Base-by-base conservation (phyloP, 257 asterid species). In the Nicotiana attenuata region DNA sequence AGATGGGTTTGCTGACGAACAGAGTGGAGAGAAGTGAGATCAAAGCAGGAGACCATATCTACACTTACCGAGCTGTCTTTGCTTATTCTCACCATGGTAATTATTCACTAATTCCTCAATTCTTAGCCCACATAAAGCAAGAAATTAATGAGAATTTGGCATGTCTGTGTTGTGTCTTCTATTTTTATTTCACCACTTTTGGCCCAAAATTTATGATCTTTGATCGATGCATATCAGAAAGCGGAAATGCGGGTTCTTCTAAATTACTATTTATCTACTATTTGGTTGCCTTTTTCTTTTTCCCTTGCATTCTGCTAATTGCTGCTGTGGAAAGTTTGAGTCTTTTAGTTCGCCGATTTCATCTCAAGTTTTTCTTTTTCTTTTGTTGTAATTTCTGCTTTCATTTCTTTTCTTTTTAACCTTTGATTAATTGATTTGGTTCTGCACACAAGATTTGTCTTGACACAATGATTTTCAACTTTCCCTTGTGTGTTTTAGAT, bases 1-100 rank as follows among this genome's bases (percentile, higher is more conserved):
- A 84, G 33, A 94, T 94, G 98, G 97, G 98, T 71, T 88, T 93
- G 84, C 87, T 93, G 41, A 73, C 94, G 56, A 93, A 93, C 89
- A 89, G 96, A 86, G 97, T 91, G 85, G 93, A 89, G 81, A 85
- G 89, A 80, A 87, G 84, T 82, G 90, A 90, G 85, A 90, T 94
- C 84, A 92, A 87, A 78, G 84, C 97, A 35, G 98, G 97, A 59
- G 99, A 91, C 85, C 98, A 91, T 79, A 92, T 94, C 91, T 94
- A 92, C 85, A 92, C 95, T 76, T 94, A 94, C 86, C 88, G 97
- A 87, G 98, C 94, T 2, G 90, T 89, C 65, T 92, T 92, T 84
- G 93, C 93, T 28, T 91, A 91, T 81, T 91, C 97, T 66, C 98
- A 91, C 87, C 97, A 93, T 78, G 99, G 98, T 93, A 81, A 81